Conservation (phyloP, 805 yeast genomes). For the Candida sanyiensis region DNA sequence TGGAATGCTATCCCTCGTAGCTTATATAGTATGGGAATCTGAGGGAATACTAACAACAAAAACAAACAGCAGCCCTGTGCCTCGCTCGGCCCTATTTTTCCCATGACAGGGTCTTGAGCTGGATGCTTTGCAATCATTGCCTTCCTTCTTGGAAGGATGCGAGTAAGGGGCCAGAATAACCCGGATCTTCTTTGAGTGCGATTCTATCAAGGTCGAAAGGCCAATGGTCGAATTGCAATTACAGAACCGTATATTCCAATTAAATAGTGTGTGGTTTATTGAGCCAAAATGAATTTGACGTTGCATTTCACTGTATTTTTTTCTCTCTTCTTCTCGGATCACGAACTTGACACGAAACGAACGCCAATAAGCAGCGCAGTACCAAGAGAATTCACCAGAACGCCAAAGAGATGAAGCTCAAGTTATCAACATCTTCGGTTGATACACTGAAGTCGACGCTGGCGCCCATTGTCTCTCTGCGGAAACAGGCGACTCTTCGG, state of each 20-base stretch:
- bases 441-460: slow-evolving; percentile 36
- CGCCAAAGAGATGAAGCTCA: slow-evolving; percentile 26
- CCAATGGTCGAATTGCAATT: slow-evolving; percentile 27
- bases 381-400: not conserved
- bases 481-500: slow-evolving; percentile 52
- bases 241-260: slow-evolving; percentile 21
- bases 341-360: no score
- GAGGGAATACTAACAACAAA: no score
- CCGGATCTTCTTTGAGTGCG: slow-evolving; percentile 56
- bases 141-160: not conserved
- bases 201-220: slow-evolving; percentile 31
- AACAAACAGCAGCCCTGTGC: slow-evolving; percentile 50
- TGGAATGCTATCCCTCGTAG: slow-evolving; percentile 1
- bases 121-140: slow-evolving; percentile 34
- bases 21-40: not conserved
- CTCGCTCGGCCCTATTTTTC: slow-evolving; percentile 52
- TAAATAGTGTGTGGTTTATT: no score
- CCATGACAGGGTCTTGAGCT: slow-evolving; percentile 49
- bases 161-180: slow-evolving; percentile 43
- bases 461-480: slow-evolving; percentile 42
- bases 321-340: not conserved
- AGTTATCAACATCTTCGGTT: slow-evolving; percentile 24
- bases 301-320: not conserved
- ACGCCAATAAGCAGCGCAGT: not conserved
- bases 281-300: no score